Evolutionary conservation across 2,329 filamentous ascomycete genomes (phyloP), one percentile per base, ranked within the genome.

Genomic region (Hypomyces perniciosus): DNA sequence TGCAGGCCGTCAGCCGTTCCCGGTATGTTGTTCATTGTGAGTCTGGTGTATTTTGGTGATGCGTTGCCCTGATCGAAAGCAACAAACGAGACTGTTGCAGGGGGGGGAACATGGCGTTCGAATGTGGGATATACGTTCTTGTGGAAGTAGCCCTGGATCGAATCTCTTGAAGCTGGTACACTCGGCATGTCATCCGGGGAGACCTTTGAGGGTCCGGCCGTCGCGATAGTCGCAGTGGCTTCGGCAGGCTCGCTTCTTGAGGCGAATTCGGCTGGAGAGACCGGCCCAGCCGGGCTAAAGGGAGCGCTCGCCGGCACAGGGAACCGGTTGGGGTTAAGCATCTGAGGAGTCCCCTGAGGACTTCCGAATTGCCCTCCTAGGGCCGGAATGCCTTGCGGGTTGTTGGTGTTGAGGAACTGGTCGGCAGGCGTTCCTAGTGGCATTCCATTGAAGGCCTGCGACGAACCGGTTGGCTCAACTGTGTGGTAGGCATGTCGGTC

Each of bases 51-150:
- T 69, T 96, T 96, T 33, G 93, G 93, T 10, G 93, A 96, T 5
- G 93, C 86, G 67, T 96, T 99, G 61, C 93, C 93, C 68, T 99
- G 93, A 62, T 99, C 93, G 61, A 85, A 88, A n/a, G 91, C 88
- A 35, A 96, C 86, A 63, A 93, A 97, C 2, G 93, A 90, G 26
- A 93, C 80, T 5, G 87, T 83, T 10, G 91, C 88, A 2, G 93
- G 90, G 43, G 93, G 93, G 8, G 93, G 91, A 2, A 96, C 78
- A 65, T 96, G 90, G 53, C 88, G 88, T 71, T 97, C 92, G 73
- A 97, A 95, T 4, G 93, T 99, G 13, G 92, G 90, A 67, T 96
- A 97, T 46, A 95, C 78, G 67, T 96, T 88, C 59, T 79, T 83
- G 60, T 95, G 80, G 66, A 92, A 99, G 72, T 91, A 86, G 57